Conservation (phyloP, 2,329 filamentous ascomycete species). For the Fusarium chuoi region DNA sequence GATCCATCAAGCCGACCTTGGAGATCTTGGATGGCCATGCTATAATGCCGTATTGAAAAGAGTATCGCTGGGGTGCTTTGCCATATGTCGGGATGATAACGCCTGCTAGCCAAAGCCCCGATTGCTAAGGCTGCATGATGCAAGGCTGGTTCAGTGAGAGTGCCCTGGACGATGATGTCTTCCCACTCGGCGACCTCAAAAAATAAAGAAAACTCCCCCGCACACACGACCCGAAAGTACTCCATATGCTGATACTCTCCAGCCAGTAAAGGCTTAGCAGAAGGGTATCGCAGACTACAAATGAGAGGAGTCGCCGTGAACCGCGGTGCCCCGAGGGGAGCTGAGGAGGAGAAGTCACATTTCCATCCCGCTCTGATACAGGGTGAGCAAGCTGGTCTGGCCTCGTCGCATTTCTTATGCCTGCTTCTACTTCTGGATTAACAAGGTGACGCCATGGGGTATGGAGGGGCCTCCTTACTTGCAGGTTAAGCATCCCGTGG, state of each 20-base stretch:
- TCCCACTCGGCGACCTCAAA: not conserved
- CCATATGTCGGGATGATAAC: not conserved
- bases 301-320: not conserved
- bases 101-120: not conserved
- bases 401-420: not conserved
- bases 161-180: not conserved
- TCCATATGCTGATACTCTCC: not conserved
- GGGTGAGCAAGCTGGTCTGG: not conserved
- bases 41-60: not conserved
- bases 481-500: not conserved
- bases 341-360: not conserved
- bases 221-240: not conserved
- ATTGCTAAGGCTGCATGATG: not conserved
- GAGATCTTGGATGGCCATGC: not conserved
- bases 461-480: not conserved
- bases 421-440: not conserved
- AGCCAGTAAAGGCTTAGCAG: not conserved
- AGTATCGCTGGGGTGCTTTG: not conserved
- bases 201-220: not conserved
- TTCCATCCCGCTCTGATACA: not conserved
- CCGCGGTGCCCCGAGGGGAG: not conserved
- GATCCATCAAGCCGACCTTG: not conserved
- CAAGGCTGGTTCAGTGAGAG: not conserved
- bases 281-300: not conserved
- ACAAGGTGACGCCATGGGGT: accelerated